Evolutionary conservation across 768 basidiomycete genomes (phyloP).

Genomic region (Lentinula lateritia): DNA sequence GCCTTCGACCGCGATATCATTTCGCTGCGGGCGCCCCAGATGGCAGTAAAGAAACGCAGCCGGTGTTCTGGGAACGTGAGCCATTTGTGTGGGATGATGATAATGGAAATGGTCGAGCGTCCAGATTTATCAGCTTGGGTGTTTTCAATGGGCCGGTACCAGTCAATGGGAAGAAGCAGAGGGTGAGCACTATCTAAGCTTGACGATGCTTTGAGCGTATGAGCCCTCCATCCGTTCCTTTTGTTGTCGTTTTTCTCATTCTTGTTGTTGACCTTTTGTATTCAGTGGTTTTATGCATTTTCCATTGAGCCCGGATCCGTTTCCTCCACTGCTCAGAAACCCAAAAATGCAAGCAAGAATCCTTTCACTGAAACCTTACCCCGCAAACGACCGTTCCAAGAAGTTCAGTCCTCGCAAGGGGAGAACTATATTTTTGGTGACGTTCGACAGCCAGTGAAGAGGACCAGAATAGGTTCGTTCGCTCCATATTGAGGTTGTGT

Average conservation of each 20-base stretch:
- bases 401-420: conserved; percentile 25
- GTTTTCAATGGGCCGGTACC: conserved; percentile 65
- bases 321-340: conserved; percentile 32
- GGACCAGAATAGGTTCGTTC: conserved; percentile 46
- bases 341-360: conserved; percentile 65
- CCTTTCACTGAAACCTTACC: conserved; percentile 48
- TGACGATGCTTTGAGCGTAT: background rate
- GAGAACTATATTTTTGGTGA: conserved; percentile 72
- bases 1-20: conserved; percentile 81
- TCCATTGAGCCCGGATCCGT: conserved; percentile 57
- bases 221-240: background rate
- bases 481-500: background rate
- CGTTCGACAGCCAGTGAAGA: conserved; percentile 51
- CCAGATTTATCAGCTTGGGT: conserved; percentile 83
- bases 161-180: conserved; percentile 67
- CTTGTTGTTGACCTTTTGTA: background rate
- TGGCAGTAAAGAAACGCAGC: conserved; percentile 35
- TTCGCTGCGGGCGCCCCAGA: conserved; percentile 55
- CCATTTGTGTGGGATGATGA: conserved; percentile 84
- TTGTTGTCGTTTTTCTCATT: conserved; percentile 4
- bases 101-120: conserved; percentile 48
- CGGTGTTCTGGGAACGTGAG: conserved; percentile 93
- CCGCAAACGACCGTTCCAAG: conserved; percentile 53
- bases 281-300: conserved; percentile 97
- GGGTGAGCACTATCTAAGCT: conserved; percentile 45